Base-by-base conservation (phyloP, 148 eudicot species). In the Camellia granthamiana region DNA sequence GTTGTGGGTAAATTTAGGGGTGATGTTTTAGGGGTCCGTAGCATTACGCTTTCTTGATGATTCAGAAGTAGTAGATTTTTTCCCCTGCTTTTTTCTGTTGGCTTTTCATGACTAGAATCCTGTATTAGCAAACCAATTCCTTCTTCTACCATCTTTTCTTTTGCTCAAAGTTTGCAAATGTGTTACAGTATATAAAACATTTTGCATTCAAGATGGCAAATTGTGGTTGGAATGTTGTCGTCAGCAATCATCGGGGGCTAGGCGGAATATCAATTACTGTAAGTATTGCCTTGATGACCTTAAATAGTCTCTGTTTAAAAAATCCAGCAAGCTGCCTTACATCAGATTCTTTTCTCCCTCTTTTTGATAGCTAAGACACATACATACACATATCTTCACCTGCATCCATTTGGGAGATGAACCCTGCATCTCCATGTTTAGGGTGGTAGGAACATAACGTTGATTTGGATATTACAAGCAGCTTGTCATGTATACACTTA, bases 201-300 rank as follows among this genome's bases (percentile, higher is more conserved):
- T 86, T 94, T 21, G 92, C 88, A 54, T 88, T 86, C 85, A 81
- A 86, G 87, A 89, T 90, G 83, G 99, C 95, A 77, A 88, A 92
- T 82, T 60, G 83, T 82, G 95, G 97, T 72, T 90, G 95, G 92
- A 90, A 93, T 86, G 99, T 93, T 80, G 98, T 93, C 68, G 95
- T 92, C 69, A 79, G 90, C 90, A 96, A 96, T 81, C 99, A 96
- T 86, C 92, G 99, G 30, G 99, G 99, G 42, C 94, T 93, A 60
- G 99, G 98, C 12, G 99, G 99, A 74, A 92, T 96, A 76, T 89
- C 97, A 74, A 80, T 96, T 49, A 96, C 99, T 69, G 99, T 96
- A 83, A 92, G 98, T 89, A 65, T 44, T 69, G 65, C 46, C 44
- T 44, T n/a, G n/a, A 69, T 66, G n/a, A 30, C 30, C 30, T 23